Conservation (phyloP, 768 basidiomycete genomes). For the Postia placenta region DNA sequence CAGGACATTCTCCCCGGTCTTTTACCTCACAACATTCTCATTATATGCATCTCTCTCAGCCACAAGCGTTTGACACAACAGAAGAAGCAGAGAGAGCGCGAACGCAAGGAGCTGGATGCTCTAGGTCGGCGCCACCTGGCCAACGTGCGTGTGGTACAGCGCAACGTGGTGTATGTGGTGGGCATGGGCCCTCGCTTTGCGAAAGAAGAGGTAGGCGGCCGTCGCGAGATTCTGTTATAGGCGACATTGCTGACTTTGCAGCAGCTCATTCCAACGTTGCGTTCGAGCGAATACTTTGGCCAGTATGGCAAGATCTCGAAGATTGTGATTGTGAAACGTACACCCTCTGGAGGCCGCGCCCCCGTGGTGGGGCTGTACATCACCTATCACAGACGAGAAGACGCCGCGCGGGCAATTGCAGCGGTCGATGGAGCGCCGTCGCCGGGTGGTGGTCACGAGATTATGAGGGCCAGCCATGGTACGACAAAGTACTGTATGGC, state of each 20-base stretch:
- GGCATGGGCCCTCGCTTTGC: constrained; percentile 92
- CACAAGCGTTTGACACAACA: constrained; percentile 92
- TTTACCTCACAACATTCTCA: constrained; percentile 1
- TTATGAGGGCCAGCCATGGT: constrained; percentile 91
- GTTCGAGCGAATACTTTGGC: constrained; percentile 95
- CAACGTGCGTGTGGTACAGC: constrained; percentile 94
- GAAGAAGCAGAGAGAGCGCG: constrained; percentile 91
- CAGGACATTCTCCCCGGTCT: constrained; percentile 12
- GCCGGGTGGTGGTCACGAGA: constrained; percentile 82
- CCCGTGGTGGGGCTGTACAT: constrained; percentile 93
- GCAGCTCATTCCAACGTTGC: constrained; percentile 81
- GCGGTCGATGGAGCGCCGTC: constrained; percentile 91
- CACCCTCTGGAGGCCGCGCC: constrained; percentile 61
- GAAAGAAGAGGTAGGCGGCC: constrained; percentile 84
- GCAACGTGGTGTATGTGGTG: constrained; percentile 93
- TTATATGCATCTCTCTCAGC: constrained; percentile 35
- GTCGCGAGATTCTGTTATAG: background rate
- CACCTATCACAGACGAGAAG: constrained; percentile 90
- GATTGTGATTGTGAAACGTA: constrained; percentile 89
- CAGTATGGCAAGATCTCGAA: constrained; percentile 98
- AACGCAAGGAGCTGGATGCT: constrained; percentile 89
- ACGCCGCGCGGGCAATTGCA: constrained; percentile 87
- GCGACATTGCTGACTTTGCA: constrained; percentile 9
- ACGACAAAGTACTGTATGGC: constrained; percentile 98
- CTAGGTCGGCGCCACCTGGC: constrained; percentile 81